Evolutionary conservation across 345 rosid species (phyloP), one percentile per base, ranked within the genome.

Genomic region (Pseudoturritis turrita): DNA sequence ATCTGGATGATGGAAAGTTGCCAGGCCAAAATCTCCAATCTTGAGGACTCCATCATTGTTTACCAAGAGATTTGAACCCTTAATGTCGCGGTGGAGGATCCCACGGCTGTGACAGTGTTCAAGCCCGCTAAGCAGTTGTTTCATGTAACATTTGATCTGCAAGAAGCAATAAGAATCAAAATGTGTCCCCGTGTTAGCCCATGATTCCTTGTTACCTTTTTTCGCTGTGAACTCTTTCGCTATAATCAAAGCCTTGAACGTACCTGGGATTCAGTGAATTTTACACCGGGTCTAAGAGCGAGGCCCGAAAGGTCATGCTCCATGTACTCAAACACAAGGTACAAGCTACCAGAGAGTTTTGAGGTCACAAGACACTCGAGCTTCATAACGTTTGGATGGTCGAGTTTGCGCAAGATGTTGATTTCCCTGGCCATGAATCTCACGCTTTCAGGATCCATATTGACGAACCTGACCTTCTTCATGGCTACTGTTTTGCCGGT

Each of bases 361-460:
- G 98, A 94, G 49, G 99, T 89, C 53, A 89, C 97, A 63, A 95
- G 82, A 45, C 98, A 96, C 73, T 95, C 96, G 72, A 95, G 75
- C 81, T 91, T 95, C 68, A 95, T 82, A 65, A 95, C 94, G 62
- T 95, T 95, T 31, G 88, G 88, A 82, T 95, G 99, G 78, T 95
- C 92, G 53, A 95, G 77, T 83, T 87, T 91, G 54, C 96, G 90
- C 77, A 95, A 35, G 63, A 95, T 88, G 56, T 87, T 85, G 76
- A 91, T 95, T 84, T 92, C 98, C 75, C 99, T 82, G 9, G 98
- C 98, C 99, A 95, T 95, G 76, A 95, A 95, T 69, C 85, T 89
- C 67, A 95, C 99, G 17, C 99, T 95, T 80, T 95, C 99, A 0
- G 96, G 98, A 79, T 95, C 99, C 85, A 91, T 71, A 83, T 91